A percentile compares a stretch with the other conserved stretches of the same genome.
phyloP scores from a whole-genome alignment of 495 filamentous ascomycete species.

The Penicillium psychrofluorescens region DNA sequence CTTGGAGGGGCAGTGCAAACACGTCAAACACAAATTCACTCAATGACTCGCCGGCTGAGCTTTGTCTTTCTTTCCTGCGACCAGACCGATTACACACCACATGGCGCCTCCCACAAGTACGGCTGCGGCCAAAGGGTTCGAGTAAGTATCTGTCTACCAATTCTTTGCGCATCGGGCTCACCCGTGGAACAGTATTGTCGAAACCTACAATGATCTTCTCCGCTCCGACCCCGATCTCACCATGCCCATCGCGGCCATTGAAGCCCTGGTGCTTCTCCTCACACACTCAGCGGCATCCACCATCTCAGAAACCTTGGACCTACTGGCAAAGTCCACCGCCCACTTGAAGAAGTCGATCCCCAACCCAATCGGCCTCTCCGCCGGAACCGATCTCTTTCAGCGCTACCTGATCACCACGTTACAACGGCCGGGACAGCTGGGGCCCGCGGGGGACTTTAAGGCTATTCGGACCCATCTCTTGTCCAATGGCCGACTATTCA shows the following conservation, averaged over 20 bases:
- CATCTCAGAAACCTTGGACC: slow-evolving; percentile 85
- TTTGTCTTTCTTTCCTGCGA: no score
- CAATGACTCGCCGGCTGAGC: not conserved
- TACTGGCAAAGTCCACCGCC: slow-evolving; percentile 65
- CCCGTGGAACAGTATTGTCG: slow-evolving; percentile 41
- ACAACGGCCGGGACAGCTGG: slow-evolving; percentile 45
- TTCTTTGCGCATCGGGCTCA: slow-evolving; percentile 9
- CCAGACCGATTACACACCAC: slow-evolving; percentile 1
- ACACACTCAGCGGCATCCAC: slow-evolving; percentile 69
- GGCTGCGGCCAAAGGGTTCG: slow-evolving; percentile 30
- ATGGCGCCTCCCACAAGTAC: slow-evolving; percentile 29
- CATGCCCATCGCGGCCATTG: slow-evolving; percentile 94
- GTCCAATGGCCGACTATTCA: slow-evolving; percentile 77
- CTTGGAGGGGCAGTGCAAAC: slow-evolving; percentile 37
- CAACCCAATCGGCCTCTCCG: slow-evolving; percentile 83
- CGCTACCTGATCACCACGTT: slow-evolving; percentile 76
- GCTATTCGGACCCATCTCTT: slow-evolving; percentile 75
- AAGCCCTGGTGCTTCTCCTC: slow-evolving; percentile 80
- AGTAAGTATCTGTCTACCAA: slow-evolving; percentile 24
- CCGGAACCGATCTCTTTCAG: slow-evolving; percentile 93
- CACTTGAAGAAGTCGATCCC: slow-evolving; percentile 67
- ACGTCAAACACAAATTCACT: slow-evolving; percentile 33
- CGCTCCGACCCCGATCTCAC: slow-evolving; percentile 72
- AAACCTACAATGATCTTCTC: slow-evolving; percentile 53
- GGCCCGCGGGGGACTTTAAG: slow-evolving; percentile 64